Conservation (phyloP, 768 basidiomycete species). For the Lactifluus subvellereus region DNA sequence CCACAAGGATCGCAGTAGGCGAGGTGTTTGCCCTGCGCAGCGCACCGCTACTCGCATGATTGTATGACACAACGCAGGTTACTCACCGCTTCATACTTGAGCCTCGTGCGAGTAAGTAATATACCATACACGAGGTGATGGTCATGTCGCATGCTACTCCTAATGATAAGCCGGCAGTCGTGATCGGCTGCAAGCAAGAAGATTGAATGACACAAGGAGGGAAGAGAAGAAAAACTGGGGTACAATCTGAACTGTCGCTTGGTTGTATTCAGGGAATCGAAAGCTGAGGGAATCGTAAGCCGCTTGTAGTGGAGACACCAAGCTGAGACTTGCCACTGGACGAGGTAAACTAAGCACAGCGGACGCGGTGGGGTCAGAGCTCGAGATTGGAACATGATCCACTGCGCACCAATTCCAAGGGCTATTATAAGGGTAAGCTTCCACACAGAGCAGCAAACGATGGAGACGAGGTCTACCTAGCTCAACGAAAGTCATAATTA, state of each 20-base stretch:
- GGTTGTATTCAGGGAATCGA: neutral
- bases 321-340: neutral
- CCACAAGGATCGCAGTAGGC: neutral
- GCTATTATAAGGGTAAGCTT: neutral
- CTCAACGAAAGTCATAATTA: neutral
- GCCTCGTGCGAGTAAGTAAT: neutral
- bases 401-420: neutral
- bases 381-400: neutral
- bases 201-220: neutral
- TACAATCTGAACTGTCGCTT: neutral
- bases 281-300: neutral
- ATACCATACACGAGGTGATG: conserved; percentile 9
- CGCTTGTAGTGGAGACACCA: too few species aligned
- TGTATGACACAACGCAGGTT: neutral
- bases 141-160: neutral
- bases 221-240: neutral
- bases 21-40: neutral
- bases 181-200: neutral
- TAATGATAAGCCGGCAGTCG: neutral
- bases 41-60: neutral
- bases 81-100: neutral
- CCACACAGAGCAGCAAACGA: neutral
- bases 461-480: neutral
- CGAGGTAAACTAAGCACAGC: neutral
- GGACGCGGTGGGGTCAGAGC: neutral